These are phyloP conservation scores for Xylariaceae sp. DNA, from an alignment of 2,329 filamentous ascomycete species.

Conservation along the genomic window DNA sequence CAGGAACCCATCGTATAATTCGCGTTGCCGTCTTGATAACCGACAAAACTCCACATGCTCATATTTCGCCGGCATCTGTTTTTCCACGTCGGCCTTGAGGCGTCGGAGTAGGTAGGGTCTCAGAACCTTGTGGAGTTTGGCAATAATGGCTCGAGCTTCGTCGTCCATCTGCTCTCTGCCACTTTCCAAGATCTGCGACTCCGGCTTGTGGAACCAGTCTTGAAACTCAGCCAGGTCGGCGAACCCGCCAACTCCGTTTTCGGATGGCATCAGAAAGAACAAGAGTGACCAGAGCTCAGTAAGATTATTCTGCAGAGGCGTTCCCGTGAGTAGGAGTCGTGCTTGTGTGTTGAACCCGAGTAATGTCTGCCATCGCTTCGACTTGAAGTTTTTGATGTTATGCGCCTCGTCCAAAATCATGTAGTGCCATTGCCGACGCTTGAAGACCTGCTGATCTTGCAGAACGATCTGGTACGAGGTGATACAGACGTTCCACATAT, in stretches of 20 bases:
- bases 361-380: conserved; percentile 91
- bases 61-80: conserved; percentile 97
- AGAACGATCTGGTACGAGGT: conserved; percentile 96
- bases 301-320: conserved; percentile 92
- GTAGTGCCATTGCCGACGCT: conserved; percentile 90
- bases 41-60: conserved; percentile 96
- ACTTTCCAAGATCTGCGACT: conserved; percentile 92
- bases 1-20: conserved; percentile 94
- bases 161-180: conserved; percentile 91
- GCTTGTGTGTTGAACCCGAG: conserved; percentile 88
- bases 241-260: conserved; percentile 80
- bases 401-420: conserved; percentile 97
- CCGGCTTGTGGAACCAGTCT: conserved; percentile 89
- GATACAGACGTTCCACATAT: conserved; percentile 94
- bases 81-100: conserved; percentile 93
- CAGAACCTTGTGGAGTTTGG: conserved; percentile 87
- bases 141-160: conserved; percentile 84
- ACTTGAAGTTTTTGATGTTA: conserved; percentile 99
- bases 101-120: conserved; percentile 85
- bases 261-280: conserved; percentile 92
- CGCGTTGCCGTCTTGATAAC: conserved; percentile 87
- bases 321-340: conserved; percentile 82
- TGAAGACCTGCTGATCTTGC: conserved; percentile 89
- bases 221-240: conserved; percentile 94
- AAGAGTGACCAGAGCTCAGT: conserved; percentile 95